Evolutionary conservation across 345 rosid species (phyloP).

Genomic region (Citrus reticulata): DNA sequence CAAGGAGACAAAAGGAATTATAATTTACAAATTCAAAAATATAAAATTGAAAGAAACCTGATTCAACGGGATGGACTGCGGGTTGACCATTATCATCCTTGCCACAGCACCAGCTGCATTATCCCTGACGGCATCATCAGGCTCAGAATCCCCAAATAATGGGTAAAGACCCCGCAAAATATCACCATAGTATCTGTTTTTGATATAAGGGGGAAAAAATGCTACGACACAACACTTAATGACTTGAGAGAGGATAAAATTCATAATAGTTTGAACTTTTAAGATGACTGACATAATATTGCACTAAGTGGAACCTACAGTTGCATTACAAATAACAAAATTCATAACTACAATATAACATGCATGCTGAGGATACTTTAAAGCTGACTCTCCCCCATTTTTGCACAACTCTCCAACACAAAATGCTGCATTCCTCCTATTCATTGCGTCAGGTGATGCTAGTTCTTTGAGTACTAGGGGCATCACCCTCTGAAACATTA

Average conservation of each 20-base stretch:
- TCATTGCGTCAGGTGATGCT: slow-evolving; percentile 78
- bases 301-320: neutral
- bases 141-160: slow-evolving; percentile 90
- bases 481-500: slow-evolving; percentile 72
- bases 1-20: neutral
- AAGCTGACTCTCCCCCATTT: slow-evolving; percentile 81
- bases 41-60: slow-evolving; percentile 45
- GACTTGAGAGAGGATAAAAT: slow-evolving; percentile 4
- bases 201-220: slow-evolving; percentile 36
- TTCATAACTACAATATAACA: neutral
- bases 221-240: neutral
- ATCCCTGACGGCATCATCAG: slow-evolving; percentile 92
- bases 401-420: slow-evolving; percentile 96
- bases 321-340: neutral
- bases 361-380: slow-evolving; percentile 69
- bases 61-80: slow-evolving; percentile 79
- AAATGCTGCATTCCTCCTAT: slow-evolving; percentile 98
- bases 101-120: slow-evolving; percentile 99
- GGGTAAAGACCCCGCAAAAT: slow-evolving; percentile 70
- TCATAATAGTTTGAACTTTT: neutral
- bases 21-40: too few species aligned
- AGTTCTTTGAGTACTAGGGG: slow-evolving; percentile 90
- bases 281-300: neutral
- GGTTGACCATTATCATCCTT: slow-evolving; percentile 93
- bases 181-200: slow-evolving; percentile 68